These are phyloP conservation scores for Pichia manshurica DNA, from an alignment of 805 yeast genomes.

Conservation along the genomic window DNA sequence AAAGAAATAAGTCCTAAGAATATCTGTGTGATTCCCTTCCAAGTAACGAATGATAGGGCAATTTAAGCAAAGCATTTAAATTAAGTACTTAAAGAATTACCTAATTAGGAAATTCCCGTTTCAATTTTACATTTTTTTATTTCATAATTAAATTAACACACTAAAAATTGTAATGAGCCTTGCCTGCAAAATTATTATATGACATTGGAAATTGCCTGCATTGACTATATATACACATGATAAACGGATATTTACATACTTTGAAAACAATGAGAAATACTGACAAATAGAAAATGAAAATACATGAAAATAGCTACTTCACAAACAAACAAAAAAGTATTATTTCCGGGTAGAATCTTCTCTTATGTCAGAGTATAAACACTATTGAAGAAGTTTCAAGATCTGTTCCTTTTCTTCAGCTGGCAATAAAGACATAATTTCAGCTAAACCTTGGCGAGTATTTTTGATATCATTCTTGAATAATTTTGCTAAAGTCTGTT, in stretches of 20 bases:
- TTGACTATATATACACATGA: background rate
- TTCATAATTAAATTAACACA: no score
- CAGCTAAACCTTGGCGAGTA: conserved; percentile 51
- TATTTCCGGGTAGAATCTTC: background rate
- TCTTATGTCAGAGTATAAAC: background rate
- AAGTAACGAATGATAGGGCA: no score
- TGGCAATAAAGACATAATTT: conserved; percentile 46
- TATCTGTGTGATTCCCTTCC: no score
- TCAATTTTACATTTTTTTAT: background rate
- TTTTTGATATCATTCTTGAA: conserved; percentile 48
- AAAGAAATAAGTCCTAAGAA: no score
- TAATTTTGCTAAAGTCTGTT: conserved; percentile 56
- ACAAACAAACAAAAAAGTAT: conserved; percentile 17
- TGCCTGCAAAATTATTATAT: no score
- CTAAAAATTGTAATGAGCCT: no score
- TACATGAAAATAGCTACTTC: background rate
- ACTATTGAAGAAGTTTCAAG: conserved; percentile 26
- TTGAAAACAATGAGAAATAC: no score
- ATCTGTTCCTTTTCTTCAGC: conserved; percentile 48
- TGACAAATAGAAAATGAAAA: background rate
- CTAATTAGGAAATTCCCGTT: background rate
- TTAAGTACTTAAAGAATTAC: background rate
- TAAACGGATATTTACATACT: background rate
- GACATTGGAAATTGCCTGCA: no score
- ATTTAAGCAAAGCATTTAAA: no score